These are phyloP conservation scores for Nidula niveotomentosa DNA, from an alignment of 1,284 basidiomycete genomes.

Conservation along the genomic window DNA sequence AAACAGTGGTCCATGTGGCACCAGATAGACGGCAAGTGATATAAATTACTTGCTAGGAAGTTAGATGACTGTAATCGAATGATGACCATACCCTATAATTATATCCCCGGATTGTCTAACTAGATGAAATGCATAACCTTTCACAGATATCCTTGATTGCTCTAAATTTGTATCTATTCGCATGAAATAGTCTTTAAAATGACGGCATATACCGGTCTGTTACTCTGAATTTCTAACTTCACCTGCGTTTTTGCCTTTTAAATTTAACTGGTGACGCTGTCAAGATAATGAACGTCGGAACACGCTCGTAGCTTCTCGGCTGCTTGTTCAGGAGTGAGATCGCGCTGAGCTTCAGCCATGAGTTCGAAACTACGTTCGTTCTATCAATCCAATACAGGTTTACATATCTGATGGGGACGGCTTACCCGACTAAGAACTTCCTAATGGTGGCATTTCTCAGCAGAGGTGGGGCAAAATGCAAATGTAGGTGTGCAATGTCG, in stretches of 20 bases:
- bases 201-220: no score
- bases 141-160: no score
- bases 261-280: slow-evolving; percentile 6
- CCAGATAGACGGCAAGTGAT: slow-evolving; percentile 61
- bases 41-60: not conserved
- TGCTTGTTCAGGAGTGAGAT: slow-evolving; percentile 90
- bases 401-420: not conserved
- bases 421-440: slow-evolving; percentile 89
- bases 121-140: no score
- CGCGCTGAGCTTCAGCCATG: slow-evolving; percentile 90
- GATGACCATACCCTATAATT: no score
- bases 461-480: slow-evolving; percentile 90
- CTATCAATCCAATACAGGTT: not conserved
- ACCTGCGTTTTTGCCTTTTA: not conserved
- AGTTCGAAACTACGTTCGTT: slow-evolving; percentile 72
- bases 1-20: slow-evolving; percentile 79
- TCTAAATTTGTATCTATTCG: no score
- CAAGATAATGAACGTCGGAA: slow-evolving; percentile 35
- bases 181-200: no score
- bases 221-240: no score
- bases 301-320: slow-evolving; percentile 57
- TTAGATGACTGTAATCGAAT: no score
- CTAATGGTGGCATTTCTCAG: slow-evolving; percentile 80
- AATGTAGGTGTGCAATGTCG: slow-evolving; percentile 79
- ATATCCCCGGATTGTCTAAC: no score